Conservation (phyloP, 495 filamentous ascomycete species). For the Penicillium herquei region DNA sequence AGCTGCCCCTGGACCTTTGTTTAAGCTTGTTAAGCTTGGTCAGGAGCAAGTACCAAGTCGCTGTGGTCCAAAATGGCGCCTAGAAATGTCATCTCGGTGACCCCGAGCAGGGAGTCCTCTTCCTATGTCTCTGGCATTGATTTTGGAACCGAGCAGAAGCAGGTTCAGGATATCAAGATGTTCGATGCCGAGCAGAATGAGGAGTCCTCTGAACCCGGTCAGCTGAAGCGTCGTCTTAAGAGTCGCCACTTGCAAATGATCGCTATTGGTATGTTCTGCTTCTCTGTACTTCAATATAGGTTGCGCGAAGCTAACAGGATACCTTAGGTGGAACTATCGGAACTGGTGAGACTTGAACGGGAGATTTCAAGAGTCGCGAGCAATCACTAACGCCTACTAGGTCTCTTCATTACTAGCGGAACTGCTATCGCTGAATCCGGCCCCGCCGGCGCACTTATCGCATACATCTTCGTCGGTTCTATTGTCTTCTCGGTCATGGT, state of each 20-base stretch:
- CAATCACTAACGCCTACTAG: slow-evolving; percentile 33
- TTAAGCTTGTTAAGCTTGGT: background rate
- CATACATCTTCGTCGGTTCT: slow-evolving; percentile 55
- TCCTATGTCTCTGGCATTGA: slow-evolving; percentile 7
- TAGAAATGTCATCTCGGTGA: slow-evolving; percentile 11
- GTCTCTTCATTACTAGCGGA: slow-evolving; percentile 68
- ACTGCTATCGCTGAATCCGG: slow-evolving; percentile 58
- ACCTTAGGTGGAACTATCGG: slow-evolving; percentile 69
- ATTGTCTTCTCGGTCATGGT: slow-evolving; percentile 53
- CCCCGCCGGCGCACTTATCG: slow-evolving; percentile 61
- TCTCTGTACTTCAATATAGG: slow-evolving; percentile 41
- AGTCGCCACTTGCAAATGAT: slow-evolving; percentile 68
- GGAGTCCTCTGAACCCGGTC: slow-evolving; percentile 8
- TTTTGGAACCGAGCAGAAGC: slow-evolving; percentile 10
- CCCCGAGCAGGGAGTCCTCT: background rate
- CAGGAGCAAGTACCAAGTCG: background rate
- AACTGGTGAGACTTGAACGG: slow-evolving; percentile 45
- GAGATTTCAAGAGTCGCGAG: too few species aligned
- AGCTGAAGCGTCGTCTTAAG: slow-evolving; percentile 57
- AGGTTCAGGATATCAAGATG: slow-evolving; percentile 24
- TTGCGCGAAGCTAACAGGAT: slow-evolving; percentile 51
- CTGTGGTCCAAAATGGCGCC: slow-evolving; percentile 16
- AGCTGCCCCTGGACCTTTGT: background rate
- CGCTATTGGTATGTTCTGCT: slow-evolving; percentile 51
- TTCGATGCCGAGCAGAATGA: slow-evolving; percentile 24